Conservation (phyloP, 768 basidiomycete genomes). For the Xerocomellus intermedius region DNA sequence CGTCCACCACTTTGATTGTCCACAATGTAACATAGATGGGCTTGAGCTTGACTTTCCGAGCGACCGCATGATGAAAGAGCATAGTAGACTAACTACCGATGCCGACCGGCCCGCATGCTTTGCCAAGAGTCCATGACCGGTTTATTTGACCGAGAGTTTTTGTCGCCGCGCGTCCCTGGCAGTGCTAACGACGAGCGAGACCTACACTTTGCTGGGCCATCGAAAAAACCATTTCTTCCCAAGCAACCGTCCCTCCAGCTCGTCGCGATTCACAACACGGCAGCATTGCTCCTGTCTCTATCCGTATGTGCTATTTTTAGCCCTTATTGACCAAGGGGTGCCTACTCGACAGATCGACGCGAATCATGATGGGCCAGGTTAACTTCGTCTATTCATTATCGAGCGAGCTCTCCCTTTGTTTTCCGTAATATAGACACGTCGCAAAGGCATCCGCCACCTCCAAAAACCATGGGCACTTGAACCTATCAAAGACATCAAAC, state of each 20-base stretch:
- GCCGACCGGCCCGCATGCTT: conserved; percentile 20
- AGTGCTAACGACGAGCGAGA: neutral
- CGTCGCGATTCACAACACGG: neutral
- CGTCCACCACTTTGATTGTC: neutral
- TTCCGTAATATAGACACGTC: neutral
- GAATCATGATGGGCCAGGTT: neutral
- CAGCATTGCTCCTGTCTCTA: neutral
- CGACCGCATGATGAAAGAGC: neutral
- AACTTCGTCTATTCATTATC: neutral
- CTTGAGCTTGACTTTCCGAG: neutral
- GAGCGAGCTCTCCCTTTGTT: neutral
- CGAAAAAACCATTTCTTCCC: neutral
- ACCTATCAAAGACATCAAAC: neutral
- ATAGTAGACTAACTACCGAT: conserved; percentile 10
- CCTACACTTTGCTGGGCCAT: neutral
- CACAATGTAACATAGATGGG: neutral
- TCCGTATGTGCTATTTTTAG: neutral
- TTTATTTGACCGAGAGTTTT: conserved; percentile 14
- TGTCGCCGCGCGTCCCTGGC: conserved; percentile 22
- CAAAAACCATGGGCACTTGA: neutral
- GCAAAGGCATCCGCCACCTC: neutral
- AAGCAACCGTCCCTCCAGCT: neutral
- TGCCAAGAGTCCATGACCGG: neutral
- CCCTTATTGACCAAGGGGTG: neutral
- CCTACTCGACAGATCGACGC: neutral